phyloP scores from a whole-genome alignment of 2,329 filamentous ascomycete species.

The Penicillium sp. region DNA sequence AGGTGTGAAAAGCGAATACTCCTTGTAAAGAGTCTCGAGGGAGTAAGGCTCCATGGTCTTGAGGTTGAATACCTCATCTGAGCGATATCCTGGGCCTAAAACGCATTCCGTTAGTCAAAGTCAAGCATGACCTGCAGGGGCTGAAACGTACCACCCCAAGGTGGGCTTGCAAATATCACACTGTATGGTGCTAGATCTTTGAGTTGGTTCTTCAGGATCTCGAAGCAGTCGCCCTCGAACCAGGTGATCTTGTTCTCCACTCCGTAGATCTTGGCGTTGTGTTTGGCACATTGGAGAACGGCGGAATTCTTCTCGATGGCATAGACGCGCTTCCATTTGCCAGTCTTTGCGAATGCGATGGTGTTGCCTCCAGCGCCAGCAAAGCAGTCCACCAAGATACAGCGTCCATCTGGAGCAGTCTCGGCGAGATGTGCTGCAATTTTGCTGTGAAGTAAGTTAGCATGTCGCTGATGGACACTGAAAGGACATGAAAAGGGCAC shows the following conservation, averaged over 20 bases:
- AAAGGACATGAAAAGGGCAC: slow-evolving; percentile 26
- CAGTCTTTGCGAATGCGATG: slow-evolving; percentile 86
- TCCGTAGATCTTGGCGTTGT: slow-evolving; percentile 86
- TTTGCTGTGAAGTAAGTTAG: slow-evolving; percentile 52
- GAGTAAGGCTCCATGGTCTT: slow-evolving; percentile 86
- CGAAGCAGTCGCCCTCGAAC: slow-evolving; percentile 85
- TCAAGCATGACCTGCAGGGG: neutral
- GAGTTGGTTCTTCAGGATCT: slow-evolving; percentile 60
- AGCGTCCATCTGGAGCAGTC: slow-evolving; percentile 57
- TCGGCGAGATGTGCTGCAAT: slow-evolving; percentile 72
- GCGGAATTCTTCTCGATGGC: slow-evolving; percentile 82
- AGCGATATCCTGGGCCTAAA: slow-evolving; percentile 63
- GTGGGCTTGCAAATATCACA: slow-evolving; percentile 70
- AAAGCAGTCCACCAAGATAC: slow-evolving; percentile 81
- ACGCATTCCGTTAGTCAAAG: slow-evolving; percentile 6
- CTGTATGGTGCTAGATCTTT: slow-evolving; percentile 52
- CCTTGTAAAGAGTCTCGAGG: slow-evolving; percentile 61
- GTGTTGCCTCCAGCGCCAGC: slow-evolving; percentile 90
- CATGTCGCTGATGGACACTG: neutral
- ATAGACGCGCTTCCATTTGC: slow-evolving; percentile 79
- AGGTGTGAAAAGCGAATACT: slow-evolving; percentile 56
- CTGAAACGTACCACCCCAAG: slow-evolving; percentile 65
- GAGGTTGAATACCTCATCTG: slow-evolving; percentile 76
- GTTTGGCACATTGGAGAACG: slow-evolving; percentile 84
- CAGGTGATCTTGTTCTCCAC: slow-evolving; percentile 78